Percentiles rank a stretch among this genome's conserved stretches.
These are phyloP conservation scores for Silene latifolia DNA, from an alignment of 148 eudicot genomes.

Conservation along the genomic window DNA sequence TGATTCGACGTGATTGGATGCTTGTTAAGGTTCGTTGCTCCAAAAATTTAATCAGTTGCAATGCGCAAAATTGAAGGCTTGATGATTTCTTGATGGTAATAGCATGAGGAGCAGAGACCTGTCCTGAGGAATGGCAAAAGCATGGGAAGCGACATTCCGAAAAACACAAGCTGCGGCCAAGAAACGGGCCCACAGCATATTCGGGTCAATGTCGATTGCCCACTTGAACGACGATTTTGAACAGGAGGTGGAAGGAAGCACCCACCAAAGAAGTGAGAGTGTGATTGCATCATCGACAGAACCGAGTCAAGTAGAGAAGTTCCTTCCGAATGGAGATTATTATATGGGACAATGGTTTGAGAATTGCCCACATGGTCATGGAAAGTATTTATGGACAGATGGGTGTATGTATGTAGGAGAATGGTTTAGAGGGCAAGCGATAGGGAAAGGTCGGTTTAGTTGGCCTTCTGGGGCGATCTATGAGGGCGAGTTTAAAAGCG, in stretches of 20 bases:
- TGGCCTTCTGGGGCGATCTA: constrained; percentile 91
- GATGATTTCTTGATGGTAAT: no score
- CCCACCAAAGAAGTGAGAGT: constrained; percentile 9
- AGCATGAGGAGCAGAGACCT: constrained; percentile 21
- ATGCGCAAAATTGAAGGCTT: background rate
- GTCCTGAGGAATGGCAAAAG: constrained; percentile 56
- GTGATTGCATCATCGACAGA: background rate
- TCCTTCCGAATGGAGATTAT: constrained; percentile 81
- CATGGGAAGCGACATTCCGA: constrained; percentile 91
- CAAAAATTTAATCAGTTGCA: no score
- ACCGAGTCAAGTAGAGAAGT: constrained; percentile 47
- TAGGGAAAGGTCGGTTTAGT: constrained; percentile 77
- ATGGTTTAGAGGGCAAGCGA: constrained; percentile 78
- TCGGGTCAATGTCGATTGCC: constrained; percentile 64
- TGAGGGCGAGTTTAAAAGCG: constrained; percentile 88
- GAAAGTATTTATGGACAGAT: constrained; percentile 83
- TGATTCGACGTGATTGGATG: no score
- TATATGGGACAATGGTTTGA: constrained; percentile 82
- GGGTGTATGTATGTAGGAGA: constrained; percentile 90
- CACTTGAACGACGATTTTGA: constrained; percentile 41
- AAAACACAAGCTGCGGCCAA: constrained; percentile 87
- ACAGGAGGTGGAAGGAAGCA: constrained; percentile 17
- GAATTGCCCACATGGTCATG: constrained; percentile 72
- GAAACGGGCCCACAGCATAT: constrained; percentile 84
- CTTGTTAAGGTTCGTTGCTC: background rate